A percentile compares a stretch with the other conserved stretches of the same genome.
Evolutionary conservation across 192 early-diverging fungal genomes (phyloP).

Genomic region (Backusella parvicylindrica): DNA sequence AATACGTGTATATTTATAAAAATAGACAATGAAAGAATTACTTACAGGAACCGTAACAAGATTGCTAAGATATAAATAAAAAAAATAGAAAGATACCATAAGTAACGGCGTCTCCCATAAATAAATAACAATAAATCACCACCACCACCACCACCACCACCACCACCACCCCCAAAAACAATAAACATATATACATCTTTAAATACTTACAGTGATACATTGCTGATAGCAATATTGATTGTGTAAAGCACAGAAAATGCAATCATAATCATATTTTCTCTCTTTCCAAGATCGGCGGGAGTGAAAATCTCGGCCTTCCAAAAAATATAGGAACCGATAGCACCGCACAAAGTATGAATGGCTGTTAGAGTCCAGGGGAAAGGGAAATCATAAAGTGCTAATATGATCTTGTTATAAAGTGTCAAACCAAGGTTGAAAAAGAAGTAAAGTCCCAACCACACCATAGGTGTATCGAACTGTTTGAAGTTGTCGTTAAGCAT

Average conservation of each 20-base stretch:
- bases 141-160: no score
- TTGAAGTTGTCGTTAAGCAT: slow-evolving; percentile 15
- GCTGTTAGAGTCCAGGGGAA: slow-evolving; percentile 73
- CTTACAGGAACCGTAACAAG: slow-evolving; percentile 36
- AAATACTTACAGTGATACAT: slow-evolving; percentile 62
- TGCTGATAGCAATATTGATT: slow-evolving; percentile 68
- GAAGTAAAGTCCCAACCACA: slow-evolving; percentile 72
- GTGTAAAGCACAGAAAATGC: slow-evolving; percentile 70
- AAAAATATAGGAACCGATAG: slow-evolving; percentile 49
- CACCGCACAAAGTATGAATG: slow-evolving; percentile 56
- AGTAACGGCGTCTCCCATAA: background rate
- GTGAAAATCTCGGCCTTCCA: slow-evolving; percentile 24
- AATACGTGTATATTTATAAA: slow-evolving; percentile 8
- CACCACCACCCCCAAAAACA: no score
- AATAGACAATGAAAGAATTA: background rate
- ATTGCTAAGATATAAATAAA: slow-evolving; percentile 20
- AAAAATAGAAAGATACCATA: background rate
- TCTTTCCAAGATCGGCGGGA: slow-evolving; percentile 31
- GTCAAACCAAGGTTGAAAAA: slow-evolving; percentile 73
- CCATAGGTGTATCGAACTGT: slow-evolving; percentile 5
- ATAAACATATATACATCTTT: no score
- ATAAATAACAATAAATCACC: background rate
- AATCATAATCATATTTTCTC: slow-evolving; percentile 45
- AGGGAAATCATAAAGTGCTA: slow-evolving; percentile 57
- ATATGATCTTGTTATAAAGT: slow-evolving; percentile 81